Conservation (phyloP, 768 basidiomycete species). For the Panus rudis region DNA sequence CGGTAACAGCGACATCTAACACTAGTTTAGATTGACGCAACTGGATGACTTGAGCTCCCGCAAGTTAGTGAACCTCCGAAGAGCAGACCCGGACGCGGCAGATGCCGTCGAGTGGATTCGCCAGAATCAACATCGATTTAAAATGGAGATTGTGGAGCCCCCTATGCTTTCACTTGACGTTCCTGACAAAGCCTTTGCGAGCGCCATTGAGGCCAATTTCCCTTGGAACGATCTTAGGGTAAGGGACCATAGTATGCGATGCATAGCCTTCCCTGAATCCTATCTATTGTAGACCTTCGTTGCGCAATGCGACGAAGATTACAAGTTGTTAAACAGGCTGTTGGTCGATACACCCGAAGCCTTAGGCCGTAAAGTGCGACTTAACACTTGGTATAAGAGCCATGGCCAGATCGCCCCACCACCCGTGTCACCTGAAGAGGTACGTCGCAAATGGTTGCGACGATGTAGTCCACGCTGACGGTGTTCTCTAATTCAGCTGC, state of each 20-base stretch:
- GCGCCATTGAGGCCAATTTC: constrained; percentile 73
- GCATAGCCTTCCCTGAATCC: background rate
- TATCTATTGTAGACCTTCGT: constrained; percentile 63
- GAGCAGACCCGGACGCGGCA: constrained; percentile 53
- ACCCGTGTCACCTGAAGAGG: constrained; percentile 58
- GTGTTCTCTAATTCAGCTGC: constrained; percentile 38
- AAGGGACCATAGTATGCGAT: constrained; percentile 10
- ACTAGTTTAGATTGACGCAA: constrained; percentile 38
- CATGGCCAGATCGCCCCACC: constrained; percentile 33
- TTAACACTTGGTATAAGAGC: constrained; percentile 66
- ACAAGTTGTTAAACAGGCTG: constrained; percentile 56
- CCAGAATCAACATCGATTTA: constrained; percentile 56
- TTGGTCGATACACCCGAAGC: constrained; percentile 58
- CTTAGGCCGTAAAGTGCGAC: constrained; percentile 42
- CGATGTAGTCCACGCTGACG: background rate
- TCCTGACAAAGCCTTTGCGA: constrained; percentile 51
- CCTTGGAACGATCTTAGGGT: constrained; percentile 57
- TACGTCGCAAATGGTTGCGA: constrained; percentile 16
- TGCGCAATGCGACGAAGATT: constrained; percentile 77
- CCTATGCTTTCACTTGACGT: constrained; percentile 67
- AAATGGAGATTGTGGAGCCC: constrained; percentile 82
- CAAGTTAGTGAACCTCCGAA: constrained; percentile 47
- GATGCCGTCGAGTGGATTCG: constrained; percentile 72
- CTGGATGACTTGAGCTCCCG: constrained; percentile 50
- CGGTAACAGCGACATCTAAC: background rate